Base-by-base conservation (phyloP, 495 filamentous ascomycete genomes). In the Penicillium paradoxum region DNA sequence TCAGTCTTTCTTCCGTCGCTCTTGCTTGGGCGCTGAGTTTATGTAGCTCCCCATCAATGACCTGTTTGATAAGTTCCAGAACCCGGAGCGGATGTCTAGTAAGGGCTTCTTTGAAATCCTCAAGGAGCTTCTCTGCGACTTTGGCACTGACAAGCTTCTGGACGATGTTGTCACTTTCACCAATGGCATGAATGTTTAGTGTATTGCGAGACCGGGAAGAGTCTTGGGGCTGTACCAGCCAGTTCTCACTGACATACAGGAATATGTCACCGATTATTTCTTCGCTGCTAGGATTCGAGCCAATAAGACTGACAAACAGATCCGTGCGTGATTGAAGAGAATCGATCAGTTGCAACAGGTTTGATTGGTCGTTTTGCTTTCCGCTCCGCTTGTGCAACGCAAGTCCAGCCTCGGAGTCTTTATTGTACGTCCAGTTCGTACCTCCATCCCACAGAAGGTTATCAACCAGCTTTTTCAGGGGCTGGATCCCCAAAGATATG, bases 71-170 rank as follows among this genome's bases (percentile, higher is more conserved):
- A 19, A 89, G 79, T 37, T 80, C 74, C 11, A 89, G 69, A n/a
- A 87, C 75, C 49, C 80, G 79, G 9, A 75, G 66, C 2, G 86
- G 82, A 33, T 83, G 78, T 29, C 73, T 75, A 29, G 84, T 80
- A n/a, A 90, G 77, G 49, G 82, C 84, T 18, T 86, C 81, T 27
- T 85, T 80, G 58, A 87, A 78, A 30, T 73, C 79, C 30, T 80
- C 79, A 57, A 89, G 82, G 64, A 91, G 76, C 44, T 79, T 79
- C 58, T 88, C 80, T 3, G 87, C 76, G 2, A 88, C 58, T 54
- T 85, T 87, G 5, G 83, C 78, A 54, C 83, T 78, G 19, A 79
- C 64, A 2, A 91, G 60, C 21, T 77, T 74, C 4, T 66, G 61
- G 19, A 83, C 65, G 13, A 74, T 64, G 11, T 74, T 64, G 4